Evolutionary conservation across 108 stramenopile species (phyloP).

Genomic region (Pseudonitzschia pungens): DNA sequence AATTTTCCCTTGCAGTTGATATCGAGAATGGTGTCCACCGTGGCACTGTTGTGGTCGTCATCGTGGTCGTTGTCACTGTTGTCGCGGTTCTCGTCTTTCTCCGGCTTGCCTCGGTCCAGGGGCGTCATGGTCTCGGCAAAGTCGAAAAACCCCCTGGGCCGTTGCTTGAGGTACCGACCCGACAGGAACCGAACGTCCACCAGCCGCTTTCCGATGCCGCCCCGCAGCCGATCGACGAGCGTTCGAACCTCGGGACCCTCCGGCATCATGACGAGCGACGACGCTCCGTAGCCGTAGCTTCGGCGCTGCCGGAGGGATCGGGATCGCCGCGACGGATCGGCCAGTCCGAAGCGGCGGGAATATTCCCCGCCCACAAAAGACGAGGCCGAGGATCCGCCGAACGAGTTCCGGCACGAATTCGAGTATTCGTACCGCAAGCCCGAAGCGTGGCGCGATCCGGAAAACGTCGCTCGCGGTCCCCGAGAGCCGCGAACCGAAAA

Average conservation of each 20-base stretch:
- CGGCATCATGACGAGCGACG: constrained; percentile 76
- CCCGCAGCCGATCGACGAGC: constrained; percentile 74
- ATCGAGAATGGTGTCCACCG: constrained; percentile 54
- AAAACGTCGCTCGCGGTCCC: no score
- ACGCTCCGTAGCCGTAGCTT: not conserved
- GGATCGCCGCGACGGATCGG: no score
- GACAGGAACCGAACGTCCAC: constrained; percentile 67
- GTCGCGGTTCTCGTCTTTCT: no score
- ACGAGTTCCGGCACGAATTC: no score
- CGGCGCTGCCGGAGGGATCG: no score
- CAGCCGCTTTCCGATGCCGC: constrained; percentile 59
- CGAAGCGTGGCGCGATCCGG: no score
- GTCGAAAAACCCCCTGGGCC: constrained; percentile 67
- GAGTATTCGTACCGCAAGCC: no score
- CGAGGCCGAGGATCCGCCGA: no score
- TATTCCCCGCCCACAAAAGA: no score
- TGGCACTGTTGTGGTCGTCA: not conserved
- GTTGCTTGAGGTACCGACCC: constrained; percentile 69
- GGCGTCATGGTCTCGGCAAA: constrained; percentile 81
- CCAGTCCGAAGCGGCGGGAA: no score
- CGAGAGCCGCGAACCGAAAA: no score
- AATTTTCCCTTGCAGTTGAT: constrained; percentile 88
- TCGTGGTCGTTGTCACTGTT: not conserved
- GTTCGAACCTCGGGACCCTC: constrained; percentile 88
- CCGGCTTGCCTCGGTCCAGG: not conserved